Evolutionary conservation across 495 filamentous ascomycete genomes (phyloP).

Genomic region (Talaromyces adpressus): DNA sequence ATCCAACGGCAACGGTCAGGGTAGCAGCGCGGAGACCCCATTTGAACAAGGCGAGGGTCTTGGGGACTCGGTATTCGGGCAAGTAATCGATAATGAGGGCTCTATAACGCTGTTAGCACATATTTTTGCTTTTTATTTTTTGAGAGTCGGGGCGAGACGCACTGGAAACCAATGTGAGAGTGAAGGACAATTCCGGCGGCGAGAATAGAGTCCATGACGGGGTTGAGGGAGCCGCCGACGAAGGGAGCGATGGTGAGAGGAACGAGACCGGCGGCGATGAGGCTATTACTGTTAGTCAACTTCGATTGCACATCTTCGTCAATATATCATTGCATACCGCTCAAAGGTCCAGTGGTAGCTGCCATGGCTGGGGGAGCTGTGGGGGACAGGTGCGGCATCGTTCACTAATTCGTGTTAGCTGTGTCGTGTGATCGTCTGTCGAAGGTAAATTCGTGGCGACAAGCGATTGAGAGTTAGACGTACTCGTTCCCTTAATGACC

Average conservation of each 20-base stretch:
- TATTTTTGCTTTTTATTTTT: conserved; percentile 6
- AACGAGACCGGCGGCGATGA: conserved; percentile 69
- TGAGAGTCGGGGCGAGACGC: conserved; percentile 17
- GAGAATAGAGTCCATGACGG: conserved; percentile 76
- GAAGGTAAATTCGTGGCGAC: conserved; percentile 5
- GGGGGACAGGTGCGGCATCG: conserved; percentile 73
- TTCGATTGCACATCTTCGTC: background rate
- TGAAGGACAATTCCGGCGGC: conserved; percentile 81
- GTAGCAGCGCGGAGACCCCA: conserved; percentile 79
- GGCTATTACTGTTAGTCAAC: conserved; percentile 27
- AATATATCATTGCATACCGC: conserved; percentile 44
- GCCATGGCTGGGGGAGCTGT: conserved; percentile 66
- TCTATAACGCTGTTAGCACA: conserved; percentile 25
- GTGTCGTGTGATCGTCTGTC: background rate
- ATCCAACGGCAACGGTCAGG: conserved; percentile 71
- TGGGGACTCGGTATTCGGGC: conserved; percentile 63
- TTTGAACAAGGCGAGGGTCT: conserved; percentile 50
- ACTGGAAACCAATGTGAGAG: conserved; percentile 92
- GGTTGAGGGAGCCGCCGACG: conserved; percentile 84
- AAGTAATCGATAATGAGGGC: conserved; percentile 86
- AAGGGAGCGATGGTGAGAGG: conserved; percentile 88
- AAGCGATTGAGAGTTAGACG: conserved; percentile 15
- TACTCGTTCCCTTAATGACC: conserved; percentile 72
- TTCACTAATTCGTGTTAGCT: conserved; percentile 52
- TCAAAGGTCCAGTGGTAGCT: conserved; percentile 99